phyloP scores from a whole-genome alignment of 148 eudicot genomes.

The Heliamphora exappendiculata region DNA sequence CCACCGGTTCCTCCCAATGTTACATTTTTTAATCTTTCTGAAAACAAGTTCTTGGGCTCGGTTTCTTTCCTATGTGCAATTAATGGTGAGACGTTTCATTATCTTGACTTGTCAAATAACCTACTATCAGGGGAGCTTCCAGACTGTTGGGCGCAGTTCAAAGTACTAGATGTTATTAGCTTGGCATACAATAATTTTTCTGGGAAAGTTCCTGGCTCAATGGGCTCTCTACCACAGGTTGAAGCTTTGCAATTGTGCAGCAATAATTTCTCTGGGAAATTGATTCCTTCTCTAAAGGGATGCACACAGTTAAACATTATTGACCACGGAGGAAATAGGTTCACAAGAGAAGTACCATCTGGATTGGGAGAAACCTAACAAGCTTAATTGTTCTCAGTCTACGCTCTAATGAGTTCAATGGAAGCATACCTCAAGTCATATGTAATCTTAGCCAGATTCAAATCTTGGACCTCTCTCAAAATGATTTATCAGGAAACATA shows the following conservation, averaged over 20 bases:
- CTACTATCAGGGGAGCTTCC: slow-evolving; percentile 1
- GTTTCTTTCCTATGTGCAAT: slow-evolving; percentile 1
- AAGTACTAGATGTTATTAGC: neutral
- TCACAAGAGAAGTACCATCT: slow-evolving; percentile 11
- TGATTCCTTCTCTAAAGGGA: slow-evolving; percentile 4
- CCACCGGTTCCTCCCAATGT: slow-evolving; percentile 1
- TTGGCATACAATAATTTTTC: slow-evolving; percentile 7
- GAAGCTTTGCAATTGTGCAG: neutral
- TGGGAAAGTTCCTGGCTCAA: slow-evolving; percentile 2
- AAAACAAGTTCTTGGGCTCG: slow-evolving; percentile 1
- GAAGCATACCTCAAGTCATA: neutral
- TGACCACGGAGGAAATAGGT: neutral
- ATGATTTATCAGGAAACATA: slow-evolving; percentile 13
- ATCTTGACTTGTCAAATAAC: slow-evolving; percentile 17
- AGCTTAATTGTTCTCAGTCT: slow-evolving; percentile 6
- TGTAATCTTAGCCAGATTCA: slow-evolving; percentile 3
- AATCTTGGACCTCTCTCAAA: slow-evolving; percentile 12
- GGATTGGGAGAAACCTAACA: slow-evolving; percentile 7
- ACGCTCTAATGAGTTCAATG: slow-evolving; percentile 10
- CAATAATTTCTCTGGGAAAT: slow-evolving; percentile 1
- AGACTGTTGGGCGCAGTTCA: neutral
- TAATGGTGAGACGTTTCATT: neutral
- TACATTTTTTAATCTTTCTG: slow-evolving; percentile 1
- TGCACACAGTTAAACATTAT: neutral
- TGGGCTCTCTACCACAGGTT: neutral